A percentile compares a stretch with the other conserved stretches of the same genome.
Evolutionary conservation across 2,329 filamentous ascomycete genomes (phyloP).

Genomic region (Mycosphaerella sp.): DNA sequence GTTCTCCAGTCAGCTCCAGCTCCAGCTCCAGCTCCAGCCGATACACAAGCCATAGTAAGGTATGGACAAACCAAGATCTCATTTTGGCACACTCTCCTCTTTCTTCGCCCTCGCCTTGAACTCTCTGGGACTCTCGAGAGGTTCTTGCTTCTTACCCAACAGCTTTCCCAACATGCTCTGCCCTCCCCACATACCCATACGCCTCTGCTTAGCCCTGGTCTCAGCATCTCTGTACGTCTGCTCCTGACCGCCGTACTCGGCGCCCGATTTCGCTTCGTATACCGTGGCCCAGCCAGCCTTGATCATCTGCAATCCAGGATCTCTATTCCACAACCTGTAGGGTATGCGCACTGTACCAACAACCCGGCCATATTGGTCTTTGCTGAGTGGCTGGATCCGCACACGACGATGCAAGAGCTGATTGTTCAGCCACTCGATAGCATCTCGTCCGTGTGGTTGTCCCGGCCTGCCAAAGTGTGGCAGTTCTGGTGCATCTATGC

Average conservation of each 20-base stretch:
- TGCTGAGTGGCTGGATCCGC: conserved; percentile 72
- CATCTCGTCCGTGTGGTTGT: conserved; percentile 78
- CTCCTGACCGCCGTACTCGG: conserved; percentile 71
- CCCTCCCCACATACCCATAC: conserved; percentile 58
- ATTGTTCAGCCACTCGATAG: conserved; percentile 68
- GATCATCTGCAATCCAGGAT: conserved; percentile 88
- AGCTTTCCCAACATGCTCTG: conserved; percentile 37
- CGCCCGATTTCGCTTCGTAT: conserved; percentile 86
- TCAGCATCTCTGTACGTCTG: conserved; percentile 61
- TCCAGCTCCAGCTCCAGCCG: neutral
- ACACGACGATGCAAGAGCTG: conserved; percentile 69
- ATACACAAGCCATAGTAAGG: neutral
- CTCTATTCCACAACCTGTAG: conserved; percentile 54
- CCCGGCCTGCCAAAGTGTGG: conserved; percentile 86
- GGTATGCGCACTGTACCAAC: conserved; percentile 68
- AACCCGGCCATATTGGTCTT: conserved; percentile 87
- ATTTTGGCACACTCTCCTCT: conserved; percentile 29
- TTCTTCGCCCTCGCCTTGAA: conserved; percentile 64
- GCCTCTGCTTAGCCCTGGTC: conserved; percentile 36
- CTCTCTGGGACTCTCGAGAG: conserved; percentile 76
- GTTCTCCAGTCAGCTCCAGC: neutral
- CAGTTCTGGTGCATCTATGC: conserved; percentile 86
- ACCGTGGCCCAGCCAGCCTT: conserved; percentile 77
- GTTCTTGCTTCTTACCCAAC: conserved; percentile 46
- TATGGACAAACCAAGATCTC: neutral